Evolutionary conservation across 345 rosid genomes (phyloP).

Genomic region (Diplotaxis tenuifolia): DNA sequence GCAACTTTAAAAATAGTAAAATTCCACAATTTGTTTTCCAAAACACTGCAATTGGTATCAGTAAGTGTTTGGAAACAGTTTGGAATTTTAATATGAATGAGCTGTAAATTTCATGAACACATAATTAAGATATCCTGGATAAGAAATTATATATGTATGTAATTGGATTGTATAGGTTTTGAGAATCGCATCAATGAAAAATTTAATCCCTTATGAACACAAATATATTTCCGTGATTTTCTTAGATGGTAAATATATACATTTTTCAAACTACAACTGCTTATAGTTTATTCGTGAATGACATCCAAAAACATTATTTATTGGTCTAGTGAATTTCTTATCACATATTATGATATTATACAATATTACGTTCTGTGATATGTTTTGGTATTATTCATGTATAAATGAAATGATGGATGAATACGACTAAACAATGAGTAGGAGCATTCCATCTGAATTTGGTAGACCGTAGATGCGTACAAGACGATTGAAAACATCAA

Average conservation of each 20-base stretch:
- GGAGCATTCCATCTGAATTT: neutral
- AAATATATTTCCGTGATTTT: neutral
- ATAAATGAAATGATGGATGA: constrained; percentile 5
- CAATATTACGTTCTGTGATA: neutral
- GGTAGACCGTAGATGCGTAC: constrained; percentile 24
- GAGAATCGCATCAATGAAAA: neutral
- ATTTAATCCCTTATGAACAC: neutral
- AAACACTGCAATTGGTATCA: neutral
- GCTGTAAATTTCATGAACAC: neutral
- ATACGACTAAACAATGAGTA: constrained; percentile 32
- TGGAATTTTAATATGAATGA: neutral
- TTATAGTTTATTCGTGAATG: too few species aligned
- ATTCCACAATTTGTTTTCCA: neutral
- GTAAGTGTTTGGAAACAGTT: neutral
- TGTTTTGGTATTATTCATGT: neutral
- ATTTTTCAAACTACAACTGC: too few species aligned
- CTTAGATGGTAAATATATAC: neutral
- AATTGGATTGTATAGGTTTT: neutral
- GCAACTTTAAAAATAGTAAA: neutral
- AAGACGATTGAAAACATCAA: constrained; percentile 28
- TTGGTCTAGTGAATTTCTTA: neutral
- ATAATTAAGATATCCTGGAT: neutral
- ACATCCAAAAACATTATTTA: neutral
- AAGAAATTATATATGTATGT: neutral
- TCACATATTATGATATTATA: neutral